Evolutionary conservation across 108 stramenopile genomes (phyloP).

Genomic region (Asterionellopsis glacialis): DNA sequence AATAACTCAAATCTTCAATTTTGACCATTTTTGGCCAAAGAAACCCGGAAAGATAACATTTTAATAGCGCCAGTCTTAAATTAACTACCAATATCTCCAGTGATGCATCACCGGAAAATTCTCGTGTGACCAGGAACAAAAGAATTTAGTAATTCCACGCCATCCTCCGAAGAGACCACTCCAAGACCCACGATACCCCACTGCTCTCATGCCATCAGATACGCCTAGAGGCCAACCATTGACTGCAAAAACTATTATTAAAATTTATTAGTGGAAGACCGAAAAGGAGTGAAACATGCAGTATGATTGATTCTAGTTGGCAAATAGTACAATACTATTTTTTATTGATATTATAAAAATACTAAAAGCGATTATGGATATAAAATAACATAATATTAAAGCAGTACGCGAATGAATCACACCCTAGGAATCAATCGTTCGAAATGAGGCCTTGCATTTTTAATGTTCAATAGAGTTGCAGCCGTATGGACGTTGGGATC

Average conservation of each 20-base stretch:
- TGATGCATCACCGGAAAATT: no score
- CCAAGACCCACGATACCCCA: constrained; percentile 24
- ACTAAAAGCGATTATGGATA: neutral
- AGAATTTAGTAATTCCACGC: constrained; percentile 27
- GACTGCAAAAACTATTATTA: constrained; percentile 42
- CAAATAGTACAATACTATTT: neutral
- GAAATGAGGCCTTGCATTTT: constrained; percentile 89
- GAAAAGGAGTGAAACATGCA: no score
- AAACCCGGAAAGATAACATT: constrained; percentile 52
- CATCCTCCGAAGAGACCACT: neutral
- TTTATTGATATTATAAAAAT: no score
- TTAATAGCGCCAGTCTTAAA: no score
- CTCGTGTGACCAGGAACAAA: no score
- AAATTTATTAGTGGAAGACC: neutral
- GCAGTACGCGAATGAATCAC: constrained; percentile 5
- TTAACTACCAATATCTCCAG: no score
- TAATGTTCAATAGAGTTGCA: constrained; percentile 89
- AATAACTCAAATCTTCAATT: no score
- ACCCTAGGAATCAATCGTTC: constrained; percentile 88
- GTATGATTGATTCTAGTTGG: no score
- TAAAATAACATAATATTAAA: neutral
- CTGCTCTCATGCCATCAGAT: no score
- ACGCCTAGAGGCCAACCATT: constrained; percentile 10
- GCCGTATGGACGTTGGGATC: constrained; percentile 80
- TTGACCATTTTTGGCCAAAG: neutral